A percentile compares a stretch with the other conserved stretches of the same genome.
phyloP scores from a whole-genome alignment of 1,284 basidiomycete genomes.

The Sanghuangporus sanghuang region DNA sequence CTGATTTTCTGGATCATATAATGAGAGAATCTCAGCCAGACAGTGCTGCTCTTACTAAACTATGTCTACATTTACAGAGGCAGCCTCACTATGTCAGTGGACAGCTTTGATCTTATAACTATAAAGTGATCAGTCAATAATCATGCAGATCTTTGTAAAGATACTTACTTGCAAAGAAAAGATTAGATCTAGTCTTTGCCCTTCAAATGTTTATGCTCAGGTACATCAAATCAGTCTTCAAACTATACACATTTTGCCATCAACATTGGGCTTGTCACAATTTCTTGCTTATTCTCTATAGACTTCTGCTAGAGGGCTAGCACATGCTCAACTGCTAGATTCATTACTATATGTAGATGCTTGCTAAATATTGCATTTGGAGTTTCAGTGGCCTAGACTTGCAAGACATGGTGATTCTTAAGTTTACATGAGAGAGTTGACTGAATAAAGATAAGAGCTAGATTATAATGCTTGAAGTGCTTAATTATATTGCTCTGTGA shows the following conservation, averaged over 20 bases:
- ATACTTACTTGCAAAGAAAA: constrained; percentile 24
- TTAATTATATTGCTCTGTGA: background rate
- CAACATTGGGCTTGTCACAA: constrained; percentile 29
- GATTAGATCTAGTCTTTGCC: constrained; percentile 27
- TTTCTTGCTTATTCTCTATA: constrained; percentile 27
- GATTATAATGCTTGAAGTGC: background rate
- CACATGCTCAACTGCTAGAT: constrained; percentile 29
- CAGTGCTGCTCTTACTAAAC: constrained; percentile 24
- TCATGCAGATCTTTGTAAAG: background rate
- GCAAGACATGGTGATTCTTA: background rate
- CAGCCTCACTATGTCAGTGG: constrained; percentile 33
- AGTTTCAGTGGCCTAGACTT: background rate
- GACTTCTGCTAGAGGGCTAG: constrained; percentile 27
- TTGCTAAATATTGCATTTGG: constrained; percentile 20
- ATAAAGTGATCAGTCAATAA: background rate
- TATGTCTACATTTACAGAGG: constrained; percentile 27
- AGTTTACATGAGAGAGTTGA: background rate
- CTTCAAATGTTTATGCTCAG: constrained; percentile 23
- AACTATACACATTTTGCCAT: constrained; percentile 25
- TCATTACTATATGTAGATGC: constrained; percentile 22
- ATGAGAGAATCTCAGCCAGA: constrained; percentile 19
- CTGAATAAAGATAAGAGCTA: background rate
- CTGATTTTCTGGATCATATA: constrained; percentile 24
- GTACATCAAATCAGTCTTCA: constrained; percentile 27
- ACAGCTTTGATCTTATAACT: constrained; percentile 26